These are phyloP conservation scores for Alternaria sp. DNA, from an alignment of 2,329 filamentous ascomycete species.

Conservation along the genomic window DNA sequence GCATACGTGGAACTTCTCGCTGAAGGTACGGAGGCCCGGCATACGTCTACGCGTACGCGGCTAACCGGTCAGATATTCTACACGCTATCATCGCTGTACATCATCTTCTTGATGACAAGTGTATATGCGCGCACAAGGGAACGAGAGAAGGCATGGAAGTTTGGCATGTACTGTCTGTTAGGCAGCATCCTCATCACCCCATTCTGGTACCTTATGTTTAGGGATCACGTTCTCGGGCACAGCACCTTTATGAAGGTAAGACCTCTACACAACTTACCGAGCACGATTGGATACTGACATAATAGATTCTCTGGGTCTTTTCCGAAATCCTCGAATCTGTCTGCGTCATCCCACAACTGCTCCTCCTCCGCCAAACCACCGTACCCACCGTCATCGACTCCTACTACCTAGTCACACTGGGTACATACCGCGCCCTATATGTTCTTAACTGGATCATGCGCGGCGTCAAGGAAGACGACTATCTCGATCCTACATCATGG, in stretches of 20 bases:
- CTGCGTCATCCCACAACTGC: slow-evolving; percentile 86
- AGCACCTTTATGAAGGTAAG: slow-evolving; percentile 49
- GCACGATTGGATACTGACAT: not conserved
- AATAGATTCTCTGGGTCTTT: slow-evolving; percentile 81
- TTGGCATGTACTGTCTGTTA: slow-evolving; percentile 72
- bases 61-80: slow-evolving; percentile 69
- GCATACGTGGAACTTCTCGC: slow-evolving; percentile 67
- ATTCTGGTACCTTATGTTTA: slow-evolving; percentile 73
- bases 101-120: slow-evolving; percentile 85
- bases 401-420: slow-evolving; percentile 89
- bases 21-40: slow-evolving; percentile 62
- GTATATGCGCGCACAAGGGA: slow-evolving; percentile 87
- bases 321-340: slow-evolving; percentile 91
- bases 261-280: no score
- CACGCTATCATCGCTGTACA: slow-evolving; percentile 82
- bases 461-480: slow-evolving; percentile 61
- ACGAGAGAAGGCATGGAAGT: slow-evolving; percentile 90
- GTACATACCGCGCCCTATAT: slow-evolving; percentile 87
- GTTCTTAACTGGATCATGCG: slow-evolving; percentile 89
- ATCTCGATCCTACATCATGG: slow-evolving; percentile 74
- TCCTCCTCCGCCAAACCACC: slow-evolving; percentile 90
- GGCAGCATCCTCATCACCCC: slow-evolving; percentile 73
- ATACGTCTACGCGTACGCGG: not conserved
- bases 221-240: slow-evolving; percentile 52
- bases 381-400: slow-evolving; percentile 96